A percentile compares a stretch with the other conserved stretches of the same genome.
phyloP scores from a whole-genome alignment of 2,329 filamentous ascomycete genomes.

The Talaromyces piceae region DNA sequence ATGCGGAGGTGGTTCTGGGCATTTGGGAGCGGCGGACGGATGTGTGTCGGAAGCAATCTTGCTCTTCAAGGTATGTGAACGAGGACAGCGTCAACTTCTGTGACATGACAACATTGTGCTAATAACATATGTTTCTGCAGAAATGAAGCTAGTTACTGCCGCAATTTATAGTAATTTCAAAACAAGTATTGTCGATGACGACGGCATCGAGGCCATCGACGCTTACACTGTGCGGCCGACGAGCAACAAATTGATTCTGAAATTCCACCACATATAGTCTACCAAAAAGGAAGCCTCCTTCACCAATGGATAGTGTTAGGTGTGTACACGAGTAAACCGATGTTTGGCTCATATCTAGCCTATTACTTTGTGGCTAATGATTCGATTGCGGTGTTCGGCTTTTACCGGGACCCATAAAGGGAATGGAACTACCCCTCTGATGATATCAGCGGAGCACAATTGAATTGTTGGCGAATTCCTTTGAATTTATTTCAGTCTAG shows the following conservation, averaged over 20 bases:
- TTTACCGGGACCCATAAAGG: neutral
- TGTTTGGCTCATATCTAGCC: neutral
- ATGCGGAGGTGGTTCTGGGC: slow-evolving; percentile 45
- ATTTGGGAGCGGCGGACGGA: slow-evolving; percentile 43
- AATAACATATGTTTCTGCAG: slow-evolving; percentile 34
- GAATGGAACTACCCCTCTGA: neutral
- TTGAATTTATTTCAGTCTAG: neutral
- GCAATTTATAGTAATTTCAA: slow-evolving; percentile 63
- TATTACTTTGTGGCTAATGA: neutral
- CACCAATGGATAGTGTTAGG: no score
- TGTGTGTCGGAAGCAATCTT: slow-evolving; percentile 45
- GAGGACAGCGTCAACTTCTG: neutral
- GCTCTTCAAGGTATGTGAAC: slow-evolving; percentile 36
- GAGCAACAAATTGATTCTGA: slow-evolving; percentile 52
- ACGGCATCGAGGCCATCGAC: slow-evolving; percentile 58
- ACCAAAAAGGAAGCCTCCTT: neutral
- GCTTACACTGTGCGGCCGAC: slow-evolving; percentile 55
- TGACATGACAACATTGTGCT: neutral
- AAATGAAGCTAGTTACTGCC: slow-evolving; percentile 65
- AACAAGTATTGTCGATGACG: slow-evolving; percentile 55
- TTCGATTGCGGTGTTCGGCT: neutral
- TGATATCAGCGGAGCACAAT: neutral
- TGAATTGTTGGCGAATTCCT: neutral
- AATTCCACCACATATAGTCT: slow-evolving; percentile 37
- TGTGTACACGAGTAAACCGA: no score